Conservation (phyloP, 176 grass and related monocot genomes). For the bread wheat (Triticum aestivum) region DNA sequence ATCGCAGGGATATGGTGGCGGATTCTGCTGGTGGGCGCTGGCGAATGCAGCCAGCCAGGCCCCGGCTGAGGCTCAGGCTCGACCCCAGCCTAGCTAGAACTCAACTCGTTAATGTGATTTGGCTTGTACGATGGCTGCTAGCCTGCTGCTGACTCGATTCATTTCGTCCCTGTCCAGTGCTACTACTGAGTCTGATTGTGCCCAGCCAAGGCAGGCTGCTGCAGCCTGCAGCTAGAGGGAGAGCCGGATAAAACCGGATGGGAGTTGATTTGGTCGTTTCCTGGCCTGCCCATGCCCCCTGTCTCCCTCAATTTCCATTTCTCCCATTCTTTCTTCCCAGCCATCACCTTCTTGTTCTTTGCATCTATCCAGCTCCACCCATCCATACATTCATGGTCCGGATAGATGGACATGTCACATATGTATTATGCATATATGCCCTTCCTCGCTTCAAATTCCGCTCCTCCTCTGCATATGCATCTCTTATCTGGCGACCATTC, state of each 20-base stretch:
- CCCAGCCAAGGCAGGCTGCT: no score
- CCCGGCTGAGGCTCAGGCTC: neutral
- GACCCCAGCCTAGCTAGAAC: neutral
- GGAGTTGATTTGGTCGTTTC: neutral
- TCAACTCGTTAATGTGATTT: slow-evolving; percentile 24
- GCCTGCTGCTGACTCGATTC: neutral
- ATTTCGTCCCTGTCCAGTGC: neutral
- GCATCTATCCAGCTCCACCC: neutral
- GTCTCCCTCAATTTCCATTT: neutral
- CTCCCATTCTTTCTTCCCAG: neutral
- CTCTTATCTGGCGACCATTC: no score
- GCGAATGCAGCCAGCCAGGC: neutral
- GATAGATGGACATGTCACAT: neutral
- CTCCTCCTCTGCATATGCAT: neutral
- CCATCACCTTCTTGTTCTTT: slow-evolving; percentile 4
- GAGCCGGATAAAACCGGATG: neutral
- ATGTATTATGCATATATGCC: neutral
- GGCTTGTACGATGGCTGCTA: slow-evolving; percentile 31
- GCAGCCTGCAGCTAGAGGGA: no score
- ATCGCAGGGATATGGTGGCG: neutral
- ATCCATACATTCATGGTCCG: neutral
- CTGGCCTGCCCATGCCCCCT: neutral
- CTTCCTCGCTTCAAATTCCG: neutral
- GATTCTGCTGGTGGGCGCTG: neutral
- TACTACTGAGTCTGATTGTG: no score